Conservation (phyloP, 2,329 filamentous ascomycete genomes). For the Monosporascus sp. region DNA sequence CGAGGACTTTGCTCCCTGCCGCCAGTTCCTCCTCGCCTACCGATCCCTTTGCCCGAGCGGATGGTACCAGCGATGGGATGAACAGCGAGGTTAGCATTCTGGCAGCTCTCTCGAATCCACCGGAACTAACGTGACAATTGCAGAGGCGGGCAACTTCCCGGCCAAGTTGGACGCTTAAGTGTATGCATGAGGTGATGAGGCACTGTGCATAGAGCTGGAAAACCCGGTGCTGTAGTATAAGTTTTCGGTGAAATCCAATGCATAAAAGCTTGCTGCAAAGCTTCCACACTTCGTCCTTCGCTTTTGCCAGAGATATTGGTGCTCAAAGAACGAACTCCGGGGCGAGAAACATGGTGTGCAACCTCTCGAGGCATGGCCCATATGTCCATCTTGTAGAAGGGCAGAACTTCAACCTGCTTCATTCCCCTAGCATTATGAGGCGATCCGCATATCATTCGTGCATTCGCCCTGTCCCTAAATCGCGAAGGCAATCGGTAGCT, state of each 20-base stretch:
- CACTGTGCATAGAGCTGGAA: slow-evolving; percentile 7
- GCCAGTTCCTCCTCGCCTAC: slow-evolving; percentile 97
- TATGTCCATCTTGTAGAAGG: too few species aligned
- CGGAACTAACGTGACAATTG: slow-evolving; percentile 13
- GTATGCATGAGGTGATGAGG: slow-evolving; percentile 3
- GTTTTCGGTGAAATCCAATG: slow-evolving; percentile 16
- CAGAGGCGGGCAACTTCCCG: slow-evolving; percentile 65
- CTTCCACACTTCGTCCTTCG: neutral
- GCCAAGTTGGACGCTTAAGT: slow-evolving; percentile 55
- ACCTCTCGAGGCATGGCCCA: too few species aligned
- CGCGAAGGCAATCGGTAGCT: too few species aligned
- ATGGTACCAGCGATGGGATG: slow-evolving; percentile 94
- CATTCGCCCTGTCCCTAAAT: too few species aligned
- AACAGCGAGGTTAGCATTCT: slow-evolving; percentile 75
- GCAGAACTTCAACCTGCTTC: too few species aligned
- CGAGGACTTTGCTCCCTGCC: slow-evolving; percentile 96
- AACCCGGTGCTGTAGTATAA: slow-evolving; percentile 22
- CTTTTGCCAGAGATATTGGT: too few species aligned
- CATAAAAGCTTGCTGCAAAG: slow-evolving; percentile 14
- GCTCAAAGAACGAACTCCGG: too few species aligned
- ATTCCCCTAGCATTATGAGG: too few species aligned
- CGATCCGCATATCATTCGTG: too few species aligned
- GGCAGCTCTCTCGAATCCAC: slow-evolving; percentile 3
- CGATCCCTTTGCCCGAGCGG: slow-evolving; percentile 93
- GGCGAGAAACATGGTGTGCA: too few species aligned